Base-by-base conservation (phyloP, 805 yeast genomes). In the Debaryomyces prosopidis region DNA sequence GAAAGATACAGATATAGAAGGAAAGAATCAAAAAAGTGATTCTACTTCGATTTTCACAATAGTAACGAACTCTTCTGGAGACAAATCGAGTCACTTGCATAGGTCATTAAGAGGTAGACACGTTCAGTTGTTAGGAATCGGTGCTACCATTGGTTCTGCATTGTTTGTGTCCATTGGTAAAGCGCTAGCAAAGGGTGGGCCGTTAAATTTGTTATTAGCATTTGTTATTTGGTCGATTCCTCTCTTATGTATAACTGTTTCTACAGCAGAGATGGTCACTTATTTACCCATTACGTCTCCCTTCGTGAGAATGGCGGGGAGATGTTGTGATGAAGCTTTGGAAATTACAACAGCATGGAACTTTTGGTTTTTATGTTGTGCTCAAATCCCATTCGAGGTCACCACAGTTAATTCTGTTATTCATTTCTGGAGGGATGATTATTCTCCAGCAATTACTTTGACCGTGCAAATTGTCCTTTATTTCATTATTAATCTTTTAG, bases 71-170 rank as follows among this genome's bases (percentile, higher is more conserved):
- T 49, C 59, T 0, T 48, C 57, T 1, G 36, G 46, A 8, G 51
- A 45, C 36, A 44, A 47, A 28, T 49, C 37, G 8, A 52, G 49
- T 39, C 47, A 36, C 3, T 43, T 65, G 14, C 70, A 63, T 39
- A 51, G 92, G 38, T 73, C 74, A 23, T 69, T 87, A 44, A 67
- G 74, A 48, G 80, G 82, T 43, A 71, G 96, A 47, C 96, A 89
- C 66, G 82, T 88, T 19, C 89, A 87, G 57, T 72, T 88, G 43
- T 82, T 88, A 49, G 86, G 89, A 10, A 83, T 88, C 18, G 89
- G 92, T 15, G 94, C 92, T 42, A 84, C 89, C 33, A 85, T 87
- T 51, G 95, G 95, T 33, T 84, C 92, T 1, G 92, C 87, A 7
- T 67, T 87, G 5, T 87, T 87, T 52, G 89, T 86, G 4, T 78